Conservation (phyloP, 148 eudicot species). For the Tetragonia tetragonoides region DNA sequence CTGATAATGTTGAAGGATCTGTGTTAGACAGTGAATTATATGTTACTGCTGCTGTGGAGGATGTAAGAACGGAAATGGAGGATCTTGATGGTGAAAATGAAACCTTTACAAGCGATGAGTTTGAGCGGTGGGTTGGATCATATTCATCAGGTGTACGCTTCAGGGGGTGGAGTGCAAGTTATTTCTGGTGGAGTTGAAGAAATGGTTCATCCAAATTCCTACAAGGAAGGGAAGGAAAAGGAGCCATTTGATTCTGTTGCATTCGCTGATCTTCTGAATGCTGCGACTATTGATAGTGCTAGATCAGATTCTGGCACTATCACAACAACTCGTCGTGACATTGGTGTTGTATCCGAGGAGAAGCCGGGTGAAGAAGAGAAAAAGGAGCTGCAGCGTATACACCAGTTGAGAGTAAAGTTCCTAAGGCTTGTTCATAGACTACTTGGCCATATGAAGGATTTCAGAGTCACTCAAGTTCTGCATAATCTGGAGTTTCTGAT, state of each 20-base stretch:
- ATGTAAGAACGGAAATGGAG: too few species aligned
- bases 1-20: too few species aligned
- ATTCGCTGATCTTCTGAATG: conserved; percentile 85
- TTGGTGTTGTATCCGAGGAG: conserved; percentile 43
- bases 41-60: too few species aligned
- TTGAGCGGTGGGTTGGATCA: too few species aligned
- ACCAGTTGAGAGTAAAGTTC: conserved; percentile 72
- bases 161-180: background rate
- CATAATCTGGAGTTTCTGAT: conserved; percentile 70
- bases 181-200: conserved; percentile 26
- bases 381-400: conserved; percentile 70
- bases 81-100: too few species aligned
- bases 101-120: too few species aligned
- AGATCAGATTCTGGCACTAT: conserved; percentile 60
- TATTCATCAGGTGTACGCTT: too few species aligned
- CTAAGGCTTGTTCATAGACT: conserved; percentile 77
- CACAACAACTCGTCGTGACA: conserved; percentile 67
- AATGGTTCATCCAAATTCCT: conserved; percentile 42
- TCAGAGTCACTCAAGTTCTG: conserved; percentile 79
- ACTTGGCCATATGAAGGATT: conserved; percentile 69
- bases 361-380: conserved; percentile 77
- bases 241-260: conserved; percentile 88
- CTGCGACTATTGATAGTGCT: conserved; percentile 52
- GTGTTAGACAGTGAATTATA: too few species aligned
- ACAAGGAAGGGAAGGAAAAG: conserved; percentile 76